A percentile compares a stretch with the other conserved stretches of the same genome.
Evolutionary conservation across 2,329 filamentous ascomycete species (phyloP).

Genomic region (Geoglossum cookeanum): DNA sequence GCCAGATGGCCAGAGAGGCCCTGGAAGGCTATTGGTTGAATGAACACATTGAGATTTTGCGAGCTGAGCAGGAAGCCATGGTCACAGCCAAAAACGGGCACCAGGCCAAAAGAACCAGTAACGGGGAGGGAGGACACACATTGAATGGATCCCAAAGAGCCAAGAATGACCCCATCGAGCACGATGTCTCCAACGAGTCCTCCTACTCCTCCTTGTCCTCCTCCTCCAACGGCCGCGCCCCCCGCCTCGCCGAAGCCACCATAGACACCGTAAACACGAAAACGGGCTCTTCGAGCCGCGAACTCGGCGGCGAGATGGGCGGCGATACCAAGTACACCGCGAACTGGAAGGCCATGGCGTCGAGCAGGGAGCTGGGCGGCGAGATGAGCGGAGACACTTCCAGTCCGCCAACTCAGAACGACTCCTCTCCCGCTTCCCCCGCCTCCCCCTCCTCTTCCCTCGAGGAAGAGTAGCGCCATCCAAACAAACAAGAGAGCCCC

Average conservation of each 20-base stretch:
- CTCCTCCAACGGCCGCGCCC: too few relatives aligned
- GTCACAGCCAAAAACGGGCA: neutral
- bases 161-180: too few relatives aligned
- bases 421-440: neutral
- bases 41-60: conserved; percentile 37
- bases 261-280: neutral
- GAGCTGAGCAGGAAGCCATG: conserved; percentile 23
- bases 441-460: neutral
- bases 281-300: conserved; percentile 30
- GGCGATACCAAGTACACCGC: neutral
- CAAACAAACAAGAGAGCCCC: neutral
- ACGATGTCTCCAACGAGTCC: too few relatives aligned
- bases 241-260: conserved; percentile 10
- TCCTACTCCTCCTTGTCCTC: too few relatives aligned
- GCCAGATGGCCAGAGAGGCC: conserved; percentile 34
- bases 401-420: conserved; percentile 6
- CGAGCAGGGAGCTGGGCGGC: conserved; percentile 35
- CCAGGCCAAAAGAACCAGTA: neutral
- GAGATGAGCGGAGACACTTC: conserved; percentile 44
- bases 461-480: neutral
- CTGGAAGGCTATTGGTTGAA: conserved; percentile 43
- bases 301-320: conserved; percentile 42
- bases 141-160: neutral
- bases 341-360: conserved; percentile 20
- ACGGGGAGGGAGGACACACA: neutral